Evolutionary conservation across 2,329 filamentous ascomycete species (phyloP).

Genomic region (Epichloe uncinata): DNA sequence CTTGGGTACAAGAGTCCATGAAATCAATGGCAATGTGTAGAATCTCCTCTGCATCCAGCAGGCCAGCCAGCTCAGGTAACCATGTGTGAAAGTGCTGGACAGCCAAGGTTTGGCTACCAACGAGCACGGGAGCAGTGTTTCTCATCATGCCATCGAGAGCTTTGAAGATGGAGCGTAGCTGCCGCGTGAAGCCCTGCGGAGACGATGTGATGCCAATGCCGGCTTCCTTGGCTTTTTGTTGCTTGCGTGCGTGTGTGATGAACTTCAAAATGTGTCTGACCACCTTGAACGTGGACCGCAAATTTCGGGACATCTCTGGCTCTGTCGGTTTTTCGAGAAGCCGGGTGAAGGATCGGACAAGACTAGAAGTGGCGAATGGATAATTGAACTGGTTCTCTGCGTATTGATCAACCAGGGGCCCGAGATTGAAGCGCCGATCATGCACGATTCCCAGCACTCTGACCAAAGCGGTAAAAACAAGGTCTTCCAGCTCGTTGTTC

Average conservation of each 20-base stretch:
- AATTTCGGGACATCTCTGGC: slow-evolving; percentile 65
- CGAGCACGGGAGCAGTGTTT: slow-evolving; percentile 68
- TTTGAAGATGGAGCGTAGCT: slow-evolving; percentile 79
- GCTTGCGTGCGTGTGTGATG: slow-evolving; percentile 75
- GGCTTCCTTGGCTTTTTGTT: slow-evolving; percentile 80
- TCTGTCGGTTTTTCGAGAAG: slow-evolving; percentile 75
- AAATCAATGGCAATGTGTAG: slow-evolving; percentile 86
- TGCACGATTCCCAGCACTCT: slow-evolving; percentile 87
- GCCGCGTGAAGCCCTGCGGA: slow-evolving; percentile 61
- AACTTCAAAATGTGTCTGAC: slow-evolving; percentile 88
- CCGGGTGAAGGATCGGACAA: slow-evolving; percentile 76
- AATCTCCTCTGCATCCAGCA: slow-evolving; percentile 72
- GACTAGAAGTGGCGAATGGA: slow-evolving; percentile 77
- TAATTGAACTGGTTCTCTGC: slow-evolving; percentile 83
- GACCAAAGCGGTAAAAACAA: slow-evolving; percentile 83
- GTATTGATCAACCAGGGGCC: slow-evolving; percentile 83
- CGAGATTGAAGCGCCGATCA: slow-evolving; percentile 84
- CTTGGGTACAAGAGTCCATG: slow-evolving; percentile 75
- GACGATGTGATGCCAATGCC: slow-evolving; percentile 72
- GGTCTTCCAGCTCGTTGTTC: slow-evolving; percentile 81
- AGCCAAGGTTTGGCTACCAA: slow-evolving; percentile 87
- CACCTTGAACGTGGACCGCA: slow-evolving; percentile 89
- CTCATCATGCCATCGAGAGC: slow-evolving; percentile 82
- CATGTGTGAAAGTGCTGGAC: slow-evolving; percentile 96
- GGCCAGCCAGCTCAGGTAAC: slow-evolving; percentile 76